Conservation (phyloP, 805 yeast species). For the Lipomyces mesembrius region DNA sequence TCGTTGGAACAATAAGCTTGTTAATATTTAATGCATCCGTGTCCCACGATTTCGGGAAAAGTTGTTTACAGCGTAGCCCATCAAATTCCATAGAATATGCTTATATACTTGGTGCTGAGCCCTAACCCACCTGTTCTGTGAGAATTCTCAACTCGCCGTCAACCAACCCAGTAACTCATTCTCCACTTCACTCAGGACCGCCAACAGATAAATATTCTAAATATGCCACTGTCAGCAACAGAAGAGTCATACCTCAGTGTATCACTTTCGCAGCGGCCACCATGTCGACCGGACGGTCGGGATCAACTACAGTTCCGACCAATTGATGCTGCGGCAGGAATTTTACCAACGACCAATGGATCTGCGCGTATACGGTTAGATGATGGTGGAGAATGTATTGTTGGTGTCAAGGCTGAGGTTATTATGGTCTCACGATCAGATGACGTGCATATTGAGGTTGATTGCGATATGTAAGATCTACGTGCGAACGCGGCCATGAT, state of each 20-base stretch:
- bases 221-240: constrained; percentile 47
- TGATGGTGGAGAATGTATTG: constrained; percentile 93
- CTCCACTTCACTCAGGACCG: background rate
- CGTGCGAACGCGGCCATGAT: background rate
- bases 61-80: no score
- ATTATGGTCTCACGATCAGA: constrained; percentile 47
- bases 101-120: background rate
- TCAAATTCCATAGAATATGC: no score
- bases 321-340: constrained; percentile 76
- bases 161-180: background rate
- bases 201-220: background rate
- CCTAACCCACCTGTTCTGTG: background rate
- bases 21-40: no score
- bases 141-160: background rate
- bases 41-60: no score
- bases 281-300: constrained; percentile 87
- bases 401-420: constrained; percentile 86
- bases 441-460: constrained; percentile 70
- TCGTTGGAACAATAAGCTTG: no score
- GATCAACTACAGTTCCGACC: constrained; percentile 77
- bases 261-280: constrained; percentile 63
- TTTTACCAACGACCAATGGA: constrained; percentile 88
- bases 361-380: constrained; percentile 83
- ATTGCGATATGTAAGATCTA: constrained; percentile 43
- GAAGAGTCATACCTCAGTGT: constrained; percentile 67